Evolutionary conservation across 306 rosid genomes (phyloP), one percentile per base, ranked within the genome.

Genomic region (Clitoria ternatea): DNA sequence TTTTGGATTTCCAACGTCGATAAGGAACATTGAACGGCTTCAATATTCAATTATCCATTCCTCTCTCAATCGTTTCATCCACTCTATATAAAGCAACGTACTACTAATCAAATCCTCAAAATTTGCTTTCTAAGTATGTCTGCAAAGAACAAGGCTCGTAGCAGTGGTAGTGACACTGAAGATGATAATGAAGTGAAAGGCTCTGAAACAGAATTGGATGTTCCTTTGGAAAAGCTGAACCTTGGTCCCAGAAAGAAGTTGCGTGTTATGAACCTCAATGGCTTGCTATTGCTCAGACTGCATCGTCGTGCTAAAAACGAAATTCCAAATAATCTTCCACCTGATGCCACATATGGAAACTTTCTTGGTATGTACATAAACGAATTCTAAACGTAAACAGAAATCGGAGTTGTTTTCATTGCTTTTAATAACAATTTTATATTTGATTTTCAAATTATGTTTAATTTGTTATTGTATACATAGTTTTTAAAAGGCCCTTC

Each of bases 401-500:
- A 47, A 14, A n/a, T 2, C 53, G 12, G 6, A 6, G 2, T 2
- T 49, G 54, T 49, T 49, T 49, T 20, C 7, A 1, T 19, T 49
- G 20, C 9, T 3, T 17, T 15, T 2, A 15, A 45, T 3, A 0
- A 45, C 4, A 45, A 1, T 14, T 49, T 2, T 18, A 7, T 1
- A 1, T 49, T 3, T 7, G 12, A 22, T 1, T 7, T 40, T 7
- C 12, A 19, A 42, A 22, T 7, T 7, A n/a, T n/a, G n/a, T 27
- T 6, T 20, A 20, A 7, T 50, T 44, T 14, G 6, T 57, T 19
- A 22, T 12, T 24, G 13, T 1, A 7, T 36, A 83, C 82, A 7
- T 36, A 83, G 84, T 79, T 13, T 83, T 7, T 5, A 39, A 17
- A 23, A 69, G 85, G 37, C 80, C 78, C 3, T 80, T 48, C 39